Conservation (phyloP, 306 rosid genomes). For the Castanea mollissima region DNA sequence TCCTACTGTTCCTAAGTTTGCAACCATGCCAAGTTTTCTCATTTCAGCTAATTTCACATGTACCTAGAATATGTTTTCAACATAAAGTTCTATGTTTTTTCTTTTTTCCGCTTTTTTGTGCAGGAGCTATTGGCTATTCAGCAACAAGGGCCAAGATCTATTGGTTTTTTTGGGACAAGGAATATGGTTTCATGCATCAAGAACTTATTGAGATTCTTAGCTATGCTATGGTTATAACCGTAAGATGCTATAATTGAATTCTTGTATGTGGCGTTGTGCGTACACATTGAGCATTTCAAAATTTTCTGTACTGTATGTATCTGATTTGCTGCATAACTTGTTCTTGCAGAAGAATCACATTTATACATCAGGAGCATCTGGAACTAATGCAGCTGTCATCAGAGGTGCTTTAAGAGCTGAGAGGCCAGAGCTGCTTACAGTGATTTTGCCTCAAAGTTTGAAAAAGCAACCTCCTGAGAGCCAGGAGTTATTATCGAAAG, state of each 20-base stretch:
- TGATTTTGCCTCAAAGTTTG: constrained; percentile 95
- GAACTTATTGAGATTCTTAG: constrained; percentile 97
- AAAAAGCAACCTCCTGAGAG: constrained; percentile 97
- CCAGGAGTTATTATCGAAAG: constrained; percentile 95
- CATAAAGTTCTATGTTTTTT: neutral
- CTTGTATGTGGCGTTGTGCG: constrained; percentile 15
- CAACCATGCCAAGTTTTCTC: neutral
- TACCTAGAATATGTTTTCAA: neutral
- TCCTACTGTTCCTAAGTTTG: neutral
- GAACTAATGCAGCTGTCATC: constrained; percentile 99
- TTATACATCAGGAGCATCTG: constrained; percentile 98
- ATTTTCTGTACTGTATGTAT: constrained; percentile 12
- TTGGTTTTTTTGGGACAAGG: constrained; percentile 96
- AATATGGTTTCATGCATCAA: constrained; percentile 99
- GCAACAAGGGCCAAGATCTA: constrained; percentile 98
- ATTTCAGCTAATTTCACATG: neutral
- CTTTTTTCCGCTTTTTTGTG: neutral
- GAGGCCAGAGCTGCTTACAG: constrained; percentile 96
- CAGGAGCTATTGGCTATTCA: constrained; percentile 99
- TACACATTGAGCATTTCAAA: constrained; percentile 20
- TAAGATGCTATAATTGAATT: constrained; percentile 43
- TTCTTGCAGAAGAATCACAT: constrained; percentile 86
- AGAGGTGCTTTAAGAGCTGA: constrained; percentile 99
- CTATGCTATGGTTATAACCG: constrained; percentile 99
- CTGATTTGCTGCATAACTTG: constrained; percentile 7